Evolutionary conservation across 108 stramenopile genomes (phyloP).

Genomic region (Nitzschia putrida): DNA sequence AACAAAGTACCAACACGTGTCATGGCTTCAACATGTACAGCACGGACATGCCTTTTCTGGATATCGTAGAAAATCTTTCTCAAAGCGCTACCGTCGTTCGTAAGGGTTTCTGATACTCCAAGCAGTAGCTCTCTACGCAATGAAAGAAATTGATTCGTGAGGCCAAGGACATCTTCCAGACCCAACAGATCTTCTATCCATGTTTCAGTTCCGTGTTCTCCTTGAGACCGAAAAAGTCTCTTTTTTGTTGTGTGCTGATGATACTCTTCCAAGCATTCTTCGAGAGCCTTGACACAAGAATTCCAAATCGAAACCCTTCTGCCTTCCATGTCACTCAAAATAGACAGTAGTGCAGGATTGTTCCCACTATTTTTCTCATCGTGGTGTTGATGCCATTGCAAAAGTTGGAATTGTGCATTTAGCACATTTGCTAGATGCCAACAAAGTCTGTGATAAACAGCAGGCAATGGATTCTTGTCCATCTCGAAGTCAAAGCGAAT

Average conservation of each 20-base stretch:
- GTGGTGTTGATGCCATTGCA: conserved; percentile 34
- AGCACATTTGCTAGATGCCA: conserved; percentile 32
- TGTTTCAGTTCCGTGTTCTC: conserved; percentile 21
- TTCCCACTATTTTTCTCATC: neutral
- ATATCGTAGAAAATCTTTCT: conserved; percentile 10
- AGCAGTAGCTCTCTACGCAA: conserved; percentile 24
- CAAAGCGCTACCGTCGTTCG: conserved; percentile 27
- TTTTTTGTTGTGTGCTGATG: conserved; percentile 27
- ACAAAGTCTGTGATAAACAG: conserved; percentile 49
- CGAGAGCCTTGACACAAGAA: conserved; percentile 32
- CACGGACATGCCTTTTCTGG: conserved; percentile 49
- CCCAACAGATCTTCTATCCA: conserved; percentile 46
- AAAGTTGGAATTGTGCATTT: conserved; percentile 21
- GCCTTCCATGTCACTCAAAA: conserved; percentile 2
- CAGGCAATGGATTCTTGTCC: conserved; percentile 29
- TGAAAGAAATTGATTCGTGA: conserved; percentile 36
- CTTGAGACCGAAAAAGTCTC: conserved; percentile 24
- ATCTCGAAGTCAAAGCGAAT: conserved; percentile 58
- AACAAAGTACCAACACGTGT: conserved; percentile 60
- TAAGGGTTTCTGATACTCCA: conserved; percentile 5
- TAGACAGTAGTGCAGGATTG: neutral
- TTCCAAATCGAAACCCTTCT: conserved; percentile 36
- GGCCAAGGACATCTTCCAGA: conserved; percentile 34
- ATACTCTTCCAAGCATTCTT: conserved; percentile 52
- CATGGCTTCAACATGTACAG: conserved; percentile 79